Conservation (phyloP, 2,329 filamentous ascomycete genomes). For the Scedosporium apiospermum region DNA sequence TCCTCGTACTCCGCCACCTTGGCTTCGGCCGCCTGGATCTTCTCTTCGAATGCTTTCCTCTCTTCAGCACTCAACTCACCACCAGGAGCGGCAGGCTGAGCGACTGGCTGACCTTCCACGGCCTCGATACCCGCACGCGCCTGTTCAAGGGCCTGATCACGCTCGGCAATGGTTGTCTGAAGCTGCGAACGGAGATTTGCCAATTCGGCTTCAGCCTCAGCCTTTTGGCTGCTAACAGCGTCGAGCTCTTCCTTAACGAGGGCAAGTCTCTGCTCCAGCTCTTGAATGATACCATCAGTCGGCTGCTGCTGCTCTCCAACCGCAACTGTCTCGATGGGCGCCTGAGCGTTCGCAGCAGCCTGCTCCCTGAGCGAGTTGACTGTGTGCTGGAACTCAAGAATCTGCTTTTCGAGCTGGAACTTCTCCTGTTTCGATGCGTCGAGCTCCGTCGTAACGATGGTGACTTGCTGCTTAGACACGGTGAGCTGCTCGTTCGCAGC, state of each 20-base stretch:
- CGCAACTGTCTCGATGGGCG: conserved; percentile 3
- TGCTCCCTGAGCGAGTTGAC: conserved; percentile 28
- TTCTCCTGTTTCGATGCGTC: conserved; percentile 23
- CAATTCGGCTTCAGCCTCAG: conserved; percentile 55
- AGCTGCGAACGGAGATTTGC: conserved; percentile 48
- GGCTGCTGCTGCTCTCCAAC: conserved; percentile 3
- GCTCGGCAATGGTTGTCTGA: conserved; percentile 49
- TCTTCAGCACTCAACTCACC: conserved; percentile 44
- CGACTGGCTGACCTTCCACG: conserved; percentile 9
- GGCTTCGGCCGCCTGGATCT: conserved; percentile 49
- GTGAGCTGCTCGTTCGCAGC: conserved; percentile 45
- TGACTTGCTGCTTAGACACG: conserved; percentile 43
- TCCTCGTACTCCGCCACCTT: conserved; percentile 55
- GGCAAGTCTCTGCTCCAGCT: conserved; percentile 39
- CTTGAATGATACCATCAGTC: conserved; percentile 35
- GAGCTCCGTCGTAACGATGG: conserved; percentile 31
- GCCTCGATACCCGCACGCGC: conserved; percentile 26
- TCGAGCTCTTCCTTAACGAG: conserved; percentile 53
- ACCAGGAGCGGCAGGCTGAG: conserved; percentile 15
- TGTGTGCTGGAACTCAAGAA: conserved; percentile 32
- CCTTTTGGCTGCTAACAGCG: conserved; percentile 56
- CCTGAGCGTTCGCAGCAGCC: conserved; percentile 9
- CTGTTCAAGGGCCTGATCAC: conserved; percentile 47
- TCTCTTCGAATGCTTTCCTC: conserved; percentile 51
- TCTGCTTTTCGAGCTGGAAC: conserved; percentile 30